These are phyloP conservation scores for Jackrogersella multiformis DNA, from an alignment of 495 filamentous ascomycete genomes.

Conservation along the genomic window DNA sequence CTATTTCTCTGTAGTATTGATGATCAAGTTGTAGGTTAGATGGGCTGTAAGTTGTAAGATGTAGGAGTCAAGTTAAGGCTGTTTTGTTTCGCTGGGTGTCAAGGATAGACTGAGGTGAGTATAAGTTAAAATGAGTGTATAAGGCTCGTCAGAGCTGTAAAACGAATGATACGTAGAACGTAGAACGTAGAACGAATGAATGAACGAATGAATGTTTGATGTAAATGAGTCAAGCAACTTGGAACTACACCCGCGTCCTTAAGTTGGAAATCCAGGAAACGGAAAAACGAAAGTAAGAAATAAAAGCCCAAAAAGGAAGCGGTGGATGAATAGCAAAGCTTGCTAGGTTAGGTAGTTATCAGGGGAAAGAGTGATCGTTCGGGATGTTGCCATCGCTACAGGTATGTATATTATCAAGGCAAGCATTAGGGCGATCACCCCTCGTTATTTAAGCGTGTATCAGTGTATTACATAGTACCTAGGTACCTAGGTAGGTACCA, in stretches of 20 bases:
- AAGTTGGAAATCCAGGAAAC: slow-evolving; percentile 27
- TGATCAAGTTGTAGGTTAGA: background rate
- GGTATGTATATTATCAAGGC: slow-evolving; percentile 23
- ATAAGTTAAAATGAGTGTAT: slow-evolving; percentile 23
- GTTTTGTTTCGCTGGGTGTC: slow-evolving; percentile 7
- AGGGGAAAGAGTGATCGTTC: slow-evolving; percentile 26
- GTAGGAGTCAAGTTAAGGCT: slow-evolving; percentile 4
- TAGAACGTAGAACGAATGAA: slow-evolving; percentile 17
- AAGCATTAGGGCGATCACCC: slow-evolving; percentile 35
- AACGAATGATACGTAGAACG: slow-evolving; percentile 13
- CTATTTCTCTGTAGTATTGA: slow-evolving; percentile 7
- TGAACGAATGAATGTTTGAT: slow-evolving; percentile 22
- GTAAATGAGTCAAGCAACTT: slow-evolving; percentile 28
- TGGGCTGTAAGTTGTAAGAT: slow-evolving; percentile 3
- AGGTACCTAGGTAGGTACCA: no score
- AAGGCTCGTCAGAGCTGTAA: slow-evolving; percentile 27
- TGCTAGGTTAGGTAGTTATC: slow-evolving; percentile 1
- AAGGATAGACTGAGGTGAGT: slow-evolving; percentile 31
- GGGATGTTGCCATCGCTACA: slow-evolving; percentile 21
- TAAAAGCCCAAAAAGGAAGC: slow-evolving; percentile 33
- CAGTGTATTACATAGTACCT: no score
- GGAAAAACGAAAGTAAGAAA: slow-evolving; percentile 21
- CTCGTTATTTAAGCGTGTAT: slow-evolving; percentile 35
- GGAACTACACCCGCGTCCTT: slow-evolving; percentile 11
- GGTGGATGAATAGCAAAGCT: slow-evolving; percentile 13